Evolutionary conservation across 2,329 filamentous ascomycete genomes (phyloP), one percentile per base, ranked within the genome.

Genomic region (Colletotrichum plurivorum): DNA sequence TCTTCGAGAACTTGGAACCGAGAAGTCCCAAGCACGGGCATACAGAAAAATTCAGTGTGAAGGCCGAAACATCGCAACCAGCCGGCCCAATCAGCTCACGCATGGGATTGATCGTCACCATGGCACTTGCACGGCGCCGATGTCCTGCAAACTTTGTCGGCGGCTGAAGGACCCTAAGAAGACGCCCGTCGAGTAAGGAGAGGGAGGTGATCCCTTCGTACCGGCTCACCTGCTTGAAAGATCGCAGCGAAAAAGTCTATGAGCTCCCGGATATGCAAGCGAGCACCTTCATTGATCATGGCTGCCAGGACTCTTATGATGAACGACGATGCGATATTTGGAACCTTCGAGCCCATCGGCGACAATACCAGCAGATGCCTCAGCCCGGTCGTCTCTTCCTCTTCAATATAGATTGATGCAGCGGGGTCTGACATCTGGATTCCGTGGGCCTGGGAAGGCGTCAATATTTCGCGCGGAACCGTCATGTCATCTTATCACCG

Each of bases 31-130:
- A 31, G 49, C 13, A 18, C 27, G 13, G 49, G 36, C 25, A 39
- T 9, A 6, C 15, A 41, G 41, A 36, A 45, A 27, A 16, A 48
- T 27, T 18, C 27, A 8, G 27, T 15, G 27, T 12, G 20, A n/a
- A 22, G 22, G 39, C 45, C 45, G 25, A 41, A 5, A 48, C 18
- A 45, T 64, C 53, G 31, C 46, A 52, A 36, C 25, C 6, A 22
- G 12, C 61, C 54, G 46, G 22, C 6, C 41, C 61, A 36, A 59
- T 58, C 43, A 49, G 54, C 22, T 18, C 13, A 31, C 10, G 22
- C 16, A 6, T 18, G 10, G 15, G n/a, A 6, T 15, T 48, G 13
- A 45, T 55, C n/a, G 10, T 59, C 13, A 10, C 18, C 41, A 39
- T 49, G 15, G 27, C 43, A 5, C 13, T 45, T 22, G 49, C 39